Percentiles rank a stretch among this genome's conserved stretches.
Conservation (phyloP, 2,329 filamentous ascomycete genomes). For the Orbilia brochopaga region DNA sequence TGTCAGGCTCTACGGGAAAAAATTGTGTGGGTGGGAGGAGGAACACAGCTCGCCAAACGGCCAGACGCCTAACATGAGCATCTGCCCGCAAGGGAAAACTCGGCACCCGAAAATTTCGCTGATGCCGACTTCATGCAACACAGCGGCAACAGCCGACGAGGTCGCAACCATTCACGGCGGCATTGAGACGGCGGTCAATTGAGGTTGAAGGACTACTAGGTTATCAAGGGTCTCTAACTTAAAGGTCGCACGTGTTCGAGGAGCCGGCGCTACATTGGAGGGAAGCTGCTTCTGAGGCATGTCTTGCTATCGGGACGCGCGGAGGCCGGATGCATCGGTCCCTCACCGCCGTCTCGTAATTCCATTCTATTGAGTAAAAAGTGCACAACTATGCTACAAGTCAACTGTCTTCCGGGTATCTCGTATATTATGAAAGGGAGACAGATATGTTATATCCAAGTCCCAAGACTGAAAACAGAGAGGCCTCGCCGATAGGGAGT, state of each 20-base stretch:
- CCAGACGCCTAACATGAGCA: conserved; percentile 19
- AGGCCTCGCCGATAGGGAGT: conserved; percentile 10
- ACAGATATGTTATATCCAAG: conserved; percentile 14
- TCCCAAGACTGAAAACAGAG: conserved; percentile 2
- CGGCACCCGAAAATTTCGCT: conserved; percentile 46
- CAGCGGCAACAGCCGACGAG: conserved; percentile 2
- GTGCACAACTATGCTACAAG: conserved; percentile 43
- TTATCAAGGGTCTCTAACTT: not conserved
- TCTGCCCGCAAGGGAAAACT: conserved; percentile 35
- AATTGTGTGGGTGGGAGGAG: conserved; percentile 47
- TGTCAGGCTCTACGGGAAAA: conserved; percentile 46
- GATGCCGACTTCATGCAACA: conserved; percentile 49
- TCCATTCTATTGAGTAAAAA: conserved; percentile 34
- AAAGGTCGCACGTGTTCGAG: not conserved
- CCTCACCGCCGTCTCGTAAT: conserved; percentile 8
- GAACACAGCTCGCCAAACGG: conserved; percentile 12
- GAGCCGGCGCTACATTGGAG: not conserved
- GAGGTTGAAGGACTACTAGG: not conserved
- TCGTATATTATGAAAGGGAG: conserved; percentile 31
- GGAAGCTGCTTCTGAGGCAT: not conserved
- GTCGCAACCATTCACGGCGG: too few species aligned
- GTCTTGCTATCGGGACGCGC: not conserved
- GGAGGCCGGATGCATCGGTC: not conserved
- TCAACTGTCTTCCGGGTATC: conserved; percentile 49
- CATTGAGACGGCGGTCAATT: not conserved